Conservation (phyloP, 2,329 filamentous ascomycete genomes). For the Fusarium bactridioides region DNA sequence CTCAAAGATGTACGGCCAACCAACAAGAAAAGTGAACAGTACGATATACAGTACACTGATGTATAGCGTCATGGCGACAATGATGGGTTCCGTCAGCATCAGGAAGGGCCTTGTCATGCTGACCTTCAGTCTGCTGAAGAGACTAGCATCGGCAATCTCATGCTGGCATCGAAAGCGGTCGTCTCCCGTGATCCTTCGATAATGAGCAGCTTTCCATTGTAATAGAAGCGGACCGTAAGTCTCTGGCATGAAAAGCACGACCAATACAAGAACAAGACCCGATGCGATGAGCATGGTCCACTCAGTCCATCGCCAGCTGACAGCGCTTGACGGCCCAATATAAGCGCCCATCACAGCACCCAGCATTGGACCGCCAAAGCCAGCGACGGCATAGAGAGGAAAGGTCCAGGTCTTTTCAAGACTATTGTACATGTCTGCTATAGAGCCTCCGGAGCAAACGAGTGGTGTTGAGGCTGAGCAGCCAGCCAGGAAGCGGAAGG, state of each 20-base stretch:
- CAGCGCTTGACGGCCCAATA: conserved; percentile 64
- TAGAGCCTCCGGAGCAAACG: conserved; percentile 52
- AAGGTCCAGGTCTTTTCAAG: conserved; percentile 48
- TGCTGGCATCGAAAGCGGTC: conserved; percentile 69
- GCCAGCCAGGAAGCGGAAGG: conserved; percentile 58
- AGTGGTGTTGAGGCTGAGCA: conserved; percentile 56
- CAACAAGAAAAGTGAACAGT: conserved; percentile 61
- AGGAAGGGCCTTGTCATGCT: conserved; percentile 53
- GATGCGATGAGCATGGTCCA: conserved; percentile 72
- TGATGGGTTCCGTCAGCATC: conserved; percentile 50
- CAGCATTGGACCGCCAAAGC: conserved; percentile 52
- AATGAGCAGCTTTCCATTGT: conserved; percentile 64
- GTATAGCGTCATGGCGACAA: conserved; percentile 57
- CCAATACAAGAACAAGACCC: conserved; percentile 60
- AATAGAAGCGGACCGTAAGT: conserved; percentile 67
- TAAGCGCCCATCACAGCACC: conserved; percentile 64
- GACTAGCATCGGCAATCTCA: conserved; percentile 60
- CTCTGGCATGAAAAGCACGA: conserved; percentile 70
- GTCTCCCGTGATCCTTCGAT: conserved; percentile 69
- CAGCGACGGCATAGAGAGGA: conserved; percentile 56
- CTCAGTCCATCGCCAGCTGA: conserved; percentile 69
- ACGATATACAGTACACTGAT: conserved; percentile 61
- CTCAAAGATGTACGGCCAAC: conserved; percentile 59
- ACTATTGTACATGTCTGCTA: conserved; percentile 51
- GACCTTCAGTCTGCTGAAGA: conserved; percentile 61